Evolutionary conservation across 768 basidiomycete species (phyloP).

Genomic region (Hygrophoropsis aurantiaca): DNA sequence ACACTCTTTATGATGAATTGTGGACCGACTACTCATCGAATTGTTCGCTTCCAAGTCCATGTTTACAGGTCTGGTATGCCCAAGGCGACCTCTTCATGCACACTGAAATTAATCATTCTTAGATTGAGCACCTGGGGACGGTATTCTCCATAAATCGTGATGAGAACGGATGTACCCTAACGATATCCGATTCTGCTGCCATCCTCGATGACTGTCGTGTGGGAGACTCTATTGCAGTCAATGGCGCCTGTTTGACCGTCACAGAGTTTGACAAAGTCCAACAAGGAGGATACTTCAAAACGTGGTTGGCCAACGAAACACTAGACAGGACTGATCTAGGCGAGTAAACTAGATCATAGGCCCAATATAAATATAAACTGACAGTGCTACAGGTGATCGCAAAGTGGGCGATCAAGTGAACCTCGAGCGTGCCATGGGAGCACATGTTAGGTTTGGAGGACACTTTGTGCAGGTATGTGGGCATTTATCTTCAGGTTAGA

Average conservation of each 20-base stretch:
- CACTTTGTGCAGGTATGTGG: slow-evolving; percentile 90
- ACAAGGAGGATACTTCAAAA: slow-evolving; percentile 81
- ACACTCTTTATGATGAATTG: too few species aligned
- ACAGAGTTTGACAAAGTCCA: slow-evolving; percentile 70
- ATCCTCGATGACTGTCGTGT: slow-evolving; percentile 88
- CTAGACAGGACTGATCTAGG: slow-evolving; percentile 89
- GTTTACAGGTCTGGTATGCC: slow-evolving; percentile 79
- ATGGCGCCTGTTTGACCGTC: slow-evolving; percentile 89
- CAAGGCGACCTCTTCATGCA: background rate
- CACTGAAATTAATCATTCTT: slow-evolving; percentile 10
- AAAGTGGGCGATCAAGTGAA: slow-evolving; percentile 81
- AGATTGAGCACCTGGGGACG: slow-evolving; percentile 91
- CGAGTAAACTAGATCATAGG: slow-evolving; percentile 34
- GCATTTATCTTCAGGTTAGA: background rate
- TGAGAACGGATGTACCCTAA: slow-evolving; percentile 77
- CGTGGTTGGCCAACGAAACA: slow-evolving; percentile 96
- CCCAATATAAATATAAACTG: background rate
- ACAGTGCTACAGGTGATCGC: slow-evolving; percentile 59
- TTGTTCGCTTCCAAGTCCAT: too few species aligned
- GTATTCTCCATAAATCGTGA: slow-evolving; percentile 66
- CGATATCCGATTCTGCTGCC: slow-evolving; percentile 64
- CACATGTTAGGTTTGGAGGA: slow-evolving; percentile 90
- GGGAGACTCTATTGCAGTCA: slow-evolving; percentile 93
- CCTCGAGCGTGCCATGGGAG: slow-evolving; percentile 92
- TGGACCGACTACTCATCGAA: too few species aligned